A percentile compares a stretch with the other conserved stretches of the same genome.
Conservation (phyloP, 768 basidiomycete genomes). For the Clathrus columnatus region DNA sequence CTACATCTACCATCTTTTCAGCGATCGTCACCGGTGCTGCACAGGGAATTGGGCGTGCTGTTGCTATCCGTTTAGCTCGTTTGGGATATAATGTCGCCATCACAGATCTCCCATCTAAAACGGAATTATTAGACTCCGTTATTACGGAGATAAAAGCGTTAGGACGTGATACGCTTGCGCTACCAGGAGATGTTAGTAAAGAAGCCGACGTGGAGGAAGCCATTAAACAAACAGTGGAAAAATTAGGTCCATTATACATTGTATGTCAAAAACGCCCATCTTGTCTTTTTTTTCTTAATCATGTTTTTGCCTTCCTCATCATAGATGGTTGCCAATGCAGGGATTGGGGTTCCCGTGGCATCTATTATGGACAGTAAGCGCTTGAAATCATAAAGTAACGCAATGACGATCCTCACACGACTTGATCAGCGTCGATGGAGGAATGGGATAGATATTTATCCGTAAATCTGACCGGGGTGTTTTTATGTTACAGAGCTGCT, state of each 20-base stretch:
- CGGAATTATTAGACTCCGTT: neutral
- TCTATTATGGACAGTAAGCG: slow-evolving; percentile 20
- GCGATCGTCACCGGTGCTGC: neutral
- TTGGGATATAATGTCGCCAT: neutral
- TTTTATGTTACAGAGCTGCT: slow-evolving; percentile 9
- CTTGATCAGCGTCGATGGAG: neutral
- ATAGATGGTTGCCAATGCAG: slow-evolving; percentile 40
- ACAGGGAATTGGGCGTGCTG: neutral
- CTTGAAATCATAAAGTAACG: slow-evolving; percentile 12
- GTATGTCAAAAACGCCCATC: slow-evolving; percentile 16
- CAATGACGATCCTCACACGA: neutral
- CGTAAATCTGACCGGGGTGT: slow-evolving; percentile 32
- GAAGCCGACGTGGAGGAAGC: slow-evolving; percentile 3
- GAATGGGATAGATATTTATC: slow-evolving; percentile 24
- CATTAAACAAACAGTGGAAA: neutral
- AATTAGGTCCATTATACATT: slow-evolving; percentile 20
- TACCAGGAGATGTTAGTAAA: neutral
- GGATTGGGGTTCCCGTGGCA: slow-evolving; percentile 19
- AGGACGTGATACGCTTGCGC: neutral
- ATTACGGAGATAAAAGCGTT: neutral
- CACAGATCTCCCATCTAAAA: slow-evolving; percentile 18
- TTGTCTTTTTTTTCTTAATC: neutral
- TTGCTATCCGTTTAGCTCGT: neutral
- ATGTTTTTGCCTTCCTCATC: neutral
- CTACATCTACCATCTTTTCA: neutral